These are phyloP conservation scores for Salicornia ramosissima DNA, from an alignment of 148 eudicot genomes.

Conservation along the genomic window DNA sequence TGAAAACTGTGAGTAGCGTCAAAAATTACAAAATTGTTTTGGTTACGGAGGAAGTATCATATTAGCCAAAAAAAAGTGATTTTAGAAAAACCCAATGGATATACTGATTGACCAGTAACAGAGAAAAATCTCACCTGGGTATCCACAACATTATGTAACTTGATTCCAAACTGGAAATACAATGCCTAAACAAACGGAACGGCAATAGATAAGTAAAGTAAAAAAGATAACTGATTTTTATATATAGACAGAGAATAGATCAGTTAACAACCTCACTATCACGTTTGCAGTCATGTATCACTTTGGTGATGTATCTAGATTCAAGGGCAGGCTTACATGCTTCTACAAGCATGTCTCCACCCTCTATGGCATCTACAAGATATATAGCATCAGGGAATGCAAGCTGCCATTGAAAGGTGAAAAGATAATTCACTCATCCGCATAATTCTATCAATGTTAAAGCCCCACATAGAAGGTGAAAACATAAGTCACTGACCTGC, in stretches of 20 bases:
- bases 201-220: constrained; percentile 2
- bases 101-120: no score
- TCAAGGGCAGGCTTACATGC: constrained; percentile 99
- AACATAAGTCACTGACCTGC: constrained; percentile 52
- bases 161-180: constrained; percentile 87
- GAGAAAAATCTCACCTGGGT: constrained; percentile 94
- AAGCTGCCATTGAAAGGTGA: constrained; percentile 46
- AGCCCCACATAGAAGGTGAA: not conserved
- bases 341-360: constrained; percentile 65
- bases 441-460: no score
- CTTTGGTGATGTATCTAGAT: constrained; percentile 83
- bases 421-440: not conserved
- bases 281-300: constrained; percentile 97
- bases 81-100: constrained; percentile 1
- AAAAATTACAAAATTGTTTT: no score
- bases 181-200: constrained; percentile 51
- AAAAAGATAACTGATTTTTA: constrained; percentile 4
- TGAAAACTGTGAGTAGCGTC: no score
- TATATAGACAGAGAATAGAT: not conserved
- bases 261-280: constrained; percentile 83
- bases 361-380: constrained; percentile 82
- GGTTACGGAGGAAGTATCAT: no score
- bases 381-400: constrained; percentile 94
- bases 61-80: no score
- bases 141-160: constrained; percentile 84